Evolutionary conservation across 2,329 filamentous ascomycete genomes (phyloP), one percentile per base, ranked within the genome.

Genomic region (Monilinia laxa): DNA sequence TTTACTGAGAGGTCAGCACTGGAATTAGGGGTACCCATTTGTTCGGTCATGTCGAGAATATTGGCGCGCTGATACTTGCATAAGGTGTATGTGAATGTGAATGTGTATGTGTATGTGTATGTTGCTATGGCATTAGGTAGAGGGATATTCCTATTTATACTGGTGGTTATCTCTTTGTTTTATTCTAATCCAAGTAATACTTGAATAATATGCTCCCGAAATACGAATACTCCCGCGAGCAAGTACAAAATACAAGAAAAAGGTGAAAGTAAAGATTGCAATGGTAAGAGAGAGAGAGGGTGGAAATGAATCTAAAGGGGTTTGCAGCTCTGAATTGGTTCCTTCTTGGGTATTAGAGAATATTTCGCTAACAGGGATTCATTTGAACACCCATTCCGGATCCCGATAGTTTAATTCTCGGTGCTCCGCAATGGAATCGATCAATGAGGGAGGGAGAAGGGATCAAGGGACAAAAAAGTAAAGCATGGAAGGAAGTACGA

Each of bases 1-100:
- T 76, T 75, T 7, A 73, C 71, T 65, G 75, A 76, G 56, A 70
- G 69, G 65, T 77, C 74, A 45, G 74, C 74, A 51, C 68, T 76
- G 28, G 75, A 76, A 60, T 73, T 73, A 67, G 75, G 75, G 66
- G 75, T 77, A 54, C 70, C 73, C 66, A 75, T 74, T 67, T 75
- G 74, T 56, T 77, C 75, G 52, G 75, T 70, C 75, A 77, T 77
- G 40, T 67, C 45, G 23, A 25, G 47, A 63, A 53, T 63, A 3
- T 49, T 31, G 54, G 47, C 55, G 58, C 47, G 56, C 55, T 45
- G 20, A 42, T 58, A 45, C n/a, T 49, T 65, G 64, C 40, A 52
- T 49, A 42, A 42, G 59, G 31, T 47, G 20, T 42, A 9, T 35
- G 31, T 35, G 5, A 1, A 35, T 35, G 31, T 35, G 31, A 6